These are phyloP conservation scores for Phytophthora podocarpi DNA, from an alignment of 352 stramenopile species.

Conservation along the genomic window DNA sequence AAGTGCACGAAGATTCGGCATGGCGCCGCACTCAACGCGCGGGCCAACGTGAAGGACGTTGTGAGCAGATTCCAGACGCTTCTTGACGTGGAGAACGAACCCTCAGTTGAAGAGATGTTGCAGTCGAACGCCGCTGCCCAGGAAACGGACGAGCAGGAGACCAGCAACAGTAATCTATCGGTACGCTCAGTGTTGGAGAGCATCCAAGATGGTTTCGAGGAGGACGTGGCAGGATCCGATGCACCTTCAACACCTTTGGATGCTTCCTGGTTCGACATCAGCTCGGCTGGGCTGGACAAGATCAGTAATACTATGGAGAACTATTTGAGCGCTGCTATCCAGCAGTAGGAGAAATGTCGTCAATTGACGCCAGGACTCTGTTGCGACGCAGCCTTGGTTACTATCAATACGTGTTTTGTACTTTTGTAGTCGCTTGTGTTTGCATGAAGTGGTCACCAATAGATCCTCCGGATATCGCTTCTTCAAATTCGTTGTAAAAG, in stretches of 20 bases:
- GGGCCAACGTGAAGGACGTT: conserved; percentile 9
- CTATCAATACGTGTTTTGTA: too few relatives aligned
- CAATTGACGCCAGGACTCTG: too few relatives aligned
- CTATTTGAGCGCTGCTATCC: conserved; percentile 25
- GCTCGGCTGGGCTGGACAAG: conserved; percentile 28
- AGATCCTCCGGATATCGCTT: too few relatives aligned
- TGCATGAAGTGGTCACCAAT: too few relatives aligned
- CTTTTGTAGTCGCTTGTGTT: too few relatives aligned
- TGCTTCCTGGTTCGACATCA: conserved; percentile 43
- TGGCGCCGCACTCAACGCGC: conserved; percentile 2
- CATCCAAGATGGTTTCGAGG: conserved; percentile 27
- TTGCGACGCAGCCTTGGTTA: too few relatives aligned
- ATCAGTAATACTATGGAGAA: conserved; percentile 26
- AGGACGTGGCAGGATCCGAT: conserved; percentile 12
- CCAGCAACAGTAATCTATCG: conserved; percentile 9
- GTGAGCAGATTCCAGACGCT: conserved; percentile 26
- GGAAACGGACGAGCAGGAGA: conserved; percentile 4
- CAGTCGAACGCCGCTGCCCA: conserved; percentile 6
- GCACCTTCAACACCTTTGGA: conserved; percentile 19
- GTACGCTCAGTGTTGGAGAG: conserved; percentile 29
- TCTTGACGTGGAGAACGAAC: conserved; percentile 21
- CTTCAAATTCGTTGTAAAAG: too few relatives aligned
- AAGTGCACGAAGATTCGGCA: conserved; percentile 36
- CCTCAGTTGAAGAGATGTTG: conserved; percentile 22
- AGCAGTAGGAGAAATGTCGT: too few relatives aligned